phyloP scores from a whole-genome alignment of 805 yeast species.

The Candida maris region DNA sequence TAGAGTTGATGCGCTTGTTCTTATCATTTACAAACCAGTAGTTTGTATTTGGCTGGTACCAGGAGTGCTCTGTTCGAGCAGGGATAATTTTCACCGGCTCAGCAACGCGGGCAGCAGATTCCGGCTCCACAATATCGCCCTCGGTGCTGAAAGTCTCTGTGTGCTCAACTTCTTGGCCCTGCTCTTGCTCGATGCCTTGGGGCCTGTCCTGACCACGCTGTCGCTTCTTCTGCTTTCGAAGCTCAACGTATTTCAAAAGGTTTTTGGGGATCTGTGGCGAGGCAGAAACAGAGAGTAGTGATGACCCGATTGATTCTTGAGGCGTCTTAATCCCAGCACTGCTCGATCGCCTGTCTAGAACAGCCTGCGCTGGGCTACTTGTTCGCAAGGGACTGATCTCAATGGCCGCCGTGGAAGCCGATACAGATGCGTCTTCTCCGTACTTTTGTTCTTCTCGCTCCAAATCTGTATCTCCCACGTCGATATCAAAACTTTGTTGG shows the following conservation, averaged over 20 bases:
- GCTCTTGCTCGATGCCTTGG: constrained; percentile 4
- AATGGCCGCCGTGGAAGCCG: neutral
- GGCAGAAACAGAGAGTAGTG: constrained; percentile 49
- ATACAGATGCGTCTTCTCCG: neutral
- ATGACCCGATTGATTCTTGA: constrained; percentile 32
- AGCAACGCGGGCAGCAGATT: neutral
- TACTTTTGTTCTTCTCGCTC: constrained; percentile 9
- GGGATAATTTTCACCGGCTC: neutral
- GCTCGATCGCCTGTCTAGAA: neutral
- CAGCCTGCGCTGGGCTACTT: too few species aligned
- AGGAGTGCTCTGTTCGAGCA: constrained; percentile 10
- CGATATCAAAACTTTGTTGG: neutral
- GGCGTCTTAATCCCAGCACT: neutral
- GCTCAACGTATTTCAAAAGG: constrained; percentile 52
- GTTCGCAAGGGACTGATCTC: too few species aligned
- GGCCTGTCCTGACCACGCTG: constrained; percentile 20
- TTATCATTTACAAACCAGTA: constrained; percentile 24
- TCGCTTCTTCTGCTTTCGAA: constrained; percentile 37
- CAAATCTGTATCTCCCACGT: constrained; percentile 2
- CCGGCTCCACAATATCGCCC: constrained; percentile 1
- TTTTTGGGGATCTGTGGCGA: constrained; percentile 71
- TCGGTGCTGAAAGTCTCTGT: constrained; percentile 12
- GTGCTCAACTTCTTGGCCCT: constrained; percentile 13
- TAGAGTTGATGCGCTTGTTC: constrained; percentile 34
- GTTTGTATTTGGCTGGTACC: constrained; percentile 34